Evolutionary conservation across 768 basidiomycete species (phyloP).

Genomic region (Lentinula sp.): DNA sequence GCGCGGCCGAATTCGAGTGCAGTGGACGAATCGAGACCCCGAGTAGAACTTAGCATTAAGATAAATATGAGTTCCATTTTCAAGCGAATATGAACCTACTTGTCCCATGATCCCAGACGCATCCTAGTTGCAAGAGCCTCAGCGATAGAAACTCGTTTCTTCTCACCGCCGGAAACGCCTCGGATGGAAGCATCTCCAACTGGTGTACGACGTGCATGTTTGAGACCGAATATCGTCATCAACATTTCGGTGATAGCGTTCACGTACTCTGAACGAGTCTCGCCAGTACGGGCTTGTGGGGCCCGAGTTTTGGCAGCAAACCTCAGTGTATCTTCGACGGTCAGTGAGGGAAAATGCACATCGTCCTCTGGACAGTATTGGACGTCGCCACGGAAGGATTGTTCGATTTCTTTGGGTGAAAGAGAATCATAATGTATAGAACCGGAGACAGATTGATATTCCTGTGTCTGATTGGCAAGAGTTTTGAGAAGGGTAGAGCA

Average conservation of each 20-base stretch:
- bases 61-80: background rate
- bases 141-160: conserved; percentile 77
- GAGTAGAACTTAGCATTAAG: conserved; percentile 44
- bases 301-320: conserved; percentile 67
- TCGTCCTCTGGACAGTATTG: conserved; percentile 83
- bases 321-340: conserved; percentile 68
- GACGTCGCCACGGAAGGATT: conserved; percentile 73
- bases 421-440: conserved; percentile 75
- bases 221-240: conserved; percentile 69
- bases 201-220: conserved; percentile 63
- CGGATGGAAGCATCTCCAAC: conserved; percentile 75
- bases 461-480: conserved; percentile 68
- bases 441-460: conserved; percentile 65
- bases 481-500: conserved; percentile 82
- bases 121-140: conserved; percentile 63
- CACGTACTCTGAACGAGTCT: conserved; percentile 37
- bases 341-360: conserved; percentile 79
- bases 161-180: conserved; percentile 74
- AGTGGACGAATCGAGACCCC: conserved; percentile 63
- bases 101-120: conserved; percentile 71
- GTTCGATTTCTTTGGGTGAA: conserved; percentile 52
- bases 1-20: conserved; percentile 69
- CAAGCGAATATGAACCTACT: conserved; percentile 33
- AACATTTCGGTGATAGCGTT: conserved; percentile 48
- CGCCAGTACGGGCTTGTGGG: conserved; percentile 46